Evolutionary conservation across 345 rosid species (phyloP).

Genomic region (Eucalyptus virginea): DNA sequence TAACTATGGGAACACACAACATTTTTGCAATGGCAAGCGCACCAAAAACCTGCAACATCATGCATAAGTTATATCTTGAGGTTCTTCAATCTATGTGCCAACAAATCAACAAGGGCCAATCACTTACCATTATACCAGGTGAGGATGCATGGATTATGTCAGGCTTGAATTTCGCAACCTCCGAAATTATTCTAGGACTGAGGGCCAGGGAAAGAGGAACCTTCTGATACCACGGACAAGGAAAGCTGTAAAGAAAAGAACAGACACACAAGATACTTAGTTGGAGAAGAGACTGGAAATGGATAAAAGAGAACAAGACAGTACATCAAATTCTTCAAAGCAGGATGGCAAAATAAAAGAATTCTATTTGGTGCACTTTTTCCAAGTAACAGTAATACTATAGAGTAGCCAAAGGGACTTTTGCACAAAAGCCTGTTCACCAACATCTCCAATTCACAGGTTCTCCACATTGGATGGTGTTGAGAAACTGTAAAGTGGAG

Average conservation of each 20-base stretch:
- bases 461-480: background rate
- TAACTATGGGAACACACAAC: slow-evolving; percentile 85
- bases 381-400: background rate
- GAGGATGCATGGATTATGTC: slow-evolving; percentile 99
- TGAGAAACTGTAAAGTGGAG: background rate
- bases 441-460: background rate
- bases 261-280: background rate
- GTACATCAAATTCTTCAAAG: background rate
- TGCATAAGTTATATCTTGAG: background rate
- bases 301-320: background rate
- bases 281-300: background rate
- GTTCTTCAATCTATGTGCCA: background rate
- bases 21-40: slow-evolving; percentile 84
- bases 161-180: slow-evolving; percentile 91
- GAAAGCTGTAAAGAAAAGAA: slow-evolving; percentile 51
- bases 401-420: background rate
- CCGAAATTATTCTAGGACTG: slow-evolving; percentile 95
- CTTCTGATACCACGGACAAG: slow-evolving; percentile 89
- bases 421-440: background rate
- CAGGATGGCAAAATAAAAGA: background rate
- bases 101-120: background rate
- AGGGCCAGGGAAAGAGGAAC: slow-evolving; percentile 95
- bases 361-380: background rate
- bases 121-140: slow-evolving; percentile 87
- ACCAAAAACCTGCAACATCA: slow-evolving; percentile 68